These are phyloP conservation scores for Nicotiana undulata DNA, from an alignment of 257 asterid genomes.

Conservation along the genomic window DNA sequence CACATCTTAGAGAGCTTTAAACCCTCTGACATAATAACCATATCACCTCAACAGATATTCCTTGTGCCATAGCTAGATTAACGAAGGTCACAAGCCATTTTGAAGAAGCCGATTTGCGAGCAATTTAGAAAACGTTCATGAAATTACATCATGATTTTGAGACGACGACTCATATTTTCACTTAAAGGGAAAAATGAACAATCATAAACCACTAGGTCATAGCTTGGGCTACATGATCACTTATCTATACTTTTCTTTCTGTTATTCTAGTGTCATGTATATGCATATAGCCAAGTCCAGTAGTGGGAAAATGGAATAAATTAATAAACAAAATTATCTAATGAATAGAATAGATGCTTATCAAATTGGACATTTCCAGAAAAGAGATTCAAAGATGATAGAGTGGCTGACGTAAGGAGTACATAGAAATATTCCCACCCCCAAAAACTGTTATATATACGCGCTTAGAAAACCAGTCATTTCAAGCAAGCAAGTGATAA, in stretches of 20 bases:
- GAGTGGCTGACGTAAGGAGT: neutral
- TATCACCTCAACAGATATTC: too few species aligned
- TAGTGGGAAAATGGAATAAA: neutral
- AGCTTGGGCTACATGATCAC: neutral
- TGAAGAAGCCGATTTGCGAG: too few species aligned
- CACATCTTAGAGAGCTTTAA: too few species aligned
- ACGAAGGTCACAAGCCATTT: too few species aligned
- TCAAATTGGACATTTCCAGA: neutral
- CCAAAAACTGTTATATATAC: conserved; percentile 4
- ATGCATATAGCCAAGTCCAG: neutral
- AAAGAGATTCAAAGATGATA: neutral
- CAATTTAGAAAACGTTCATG: too few species aligned
- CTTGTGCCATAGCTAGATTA: too few species aligned
- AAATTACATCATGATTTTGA: too few species aligned
- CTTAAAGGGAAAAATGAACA: neutral
- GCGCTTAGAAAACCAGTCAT: neutral
- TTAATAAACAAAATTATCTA: neutral
- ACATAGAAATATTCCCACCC: neutral
- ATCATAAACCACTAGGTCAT: neutral
- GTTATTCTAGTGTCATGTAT: neutral
- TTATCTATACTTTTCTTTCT: neutral
- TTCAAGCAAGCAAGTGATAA: conserved; percentile 6
- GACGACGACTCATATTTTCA: too few species aligned
- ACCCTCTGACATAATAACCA: too few species aligned
- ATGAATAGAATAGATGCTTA: neutral